Evolutionary conservation across 116 monocot genomes (phyloP).

Genomic region (Dioscorea cayenensis): DNA sequence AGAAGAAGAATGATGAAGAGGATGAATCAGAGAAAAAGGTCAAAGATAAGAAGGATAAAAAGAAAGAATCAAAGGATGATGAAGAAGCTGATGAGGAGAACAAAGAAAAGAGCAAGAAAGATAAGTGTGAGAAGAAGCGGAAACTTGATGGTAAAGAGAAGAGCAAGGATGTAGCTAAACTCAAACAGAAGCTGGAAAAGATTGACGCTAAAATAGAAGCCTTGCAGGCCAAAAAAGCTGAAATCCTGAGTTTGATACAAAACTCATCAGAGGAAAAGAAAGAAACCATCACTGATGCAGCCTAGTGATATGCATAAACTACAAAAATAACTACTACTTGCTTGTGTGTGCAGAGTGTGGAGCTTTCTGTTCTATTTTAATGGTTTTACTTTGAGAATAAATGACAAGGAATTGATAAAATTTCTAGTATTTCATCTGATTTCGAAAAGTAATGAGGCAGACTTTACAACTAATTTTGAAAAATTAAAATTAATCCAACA

Average conservation of each 20-base stretch:
- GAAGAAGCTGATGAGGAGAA: slow-evolving; percentile 1
- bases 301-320: not conserved
- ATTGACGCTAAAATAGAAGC: slow-evolving; percentile 20
- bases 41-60: not conserved
- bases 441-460: too few species aligned
- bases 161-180: slow-evolving; percentile 15
- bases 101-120: slow-evolving; percentile 7
- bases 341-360: not conserved
- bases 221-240: slow-evolving; percentile 21
- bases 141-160: slow-evolving; percentile 16
- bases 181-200: slow-evolving; percentile 34
- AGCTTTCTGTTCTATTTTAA: not conserved
- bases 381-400: not conserved
- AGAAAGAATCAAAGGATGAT: not conserved
- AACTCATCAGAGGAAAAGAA: slow-evolving; percentile 10
- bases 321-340: not conserved
- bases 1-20: too few species aligned
- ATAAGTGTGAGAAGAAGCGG: slow-evolving; percentile 19
- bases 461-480: too few species aligned
- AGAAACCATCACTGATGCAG: not conserved
- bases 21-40: too few species aligned
- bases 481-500: too few species aligned
- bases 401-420: too few species aligned
- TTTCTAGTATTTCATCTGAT: too few species aligned
- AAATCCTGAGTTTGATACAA: slow-evolving; percentile 19